These are phyloP conservation scores for Diplodia scrobiculata DNA, from an alignment of 2,329 filamentous ascomycete genomes.

Conservation along the genomic window DNA sequence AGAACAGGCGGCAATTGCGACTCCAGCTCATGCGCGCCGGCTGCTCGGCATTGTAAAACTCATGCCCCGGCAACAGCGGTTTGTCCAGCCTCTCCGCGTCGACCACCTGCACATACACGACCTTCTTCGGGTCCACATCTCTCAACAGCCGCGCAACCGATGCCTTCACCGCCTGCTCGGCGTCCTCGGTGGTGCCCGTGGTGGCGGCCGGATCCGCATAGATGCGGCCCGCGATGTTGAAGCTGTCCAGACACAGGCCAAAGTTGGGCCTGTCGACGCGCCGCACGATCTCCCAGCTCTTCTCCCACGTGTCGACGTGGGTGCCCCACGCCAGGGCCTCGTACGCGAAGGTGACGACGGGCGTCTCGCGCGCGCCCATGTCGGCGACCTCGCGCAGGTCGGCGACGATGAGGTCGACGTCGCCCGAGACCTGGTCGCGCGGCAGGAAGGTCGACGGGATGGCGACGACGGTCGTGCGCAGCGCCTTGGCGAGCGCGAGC, in stretches of 20 bases:
- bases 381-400: slow-evolving; percentile 69
- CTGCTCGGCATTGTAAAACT: slow-evolving; percentile 61
- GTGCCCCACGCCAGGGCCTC: slow-evolving; percentile 75
- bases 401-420: slow-evolving; percentile 59
- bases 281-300: slow-evolving; percentile 67
- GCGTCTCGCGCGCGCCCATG: slow-evolving; percentile 60
- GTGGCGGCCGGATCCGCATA: slow-evolving; percentile 67
- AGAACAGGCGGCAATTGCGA: slow-evolving; percentile 70
- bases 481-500: slow-evolving; percentile 65
- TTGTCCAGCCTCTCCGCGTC: slow-evolving; percentile 66
- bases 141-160: slow-evolving; percentile 60
- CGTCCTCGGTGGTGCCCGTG: slow-evolving; percentile 57
- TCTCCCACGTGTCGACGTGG: slow-evolving; percentile 70
- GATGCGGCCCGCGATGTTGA: slow-evolving; percentile 72
- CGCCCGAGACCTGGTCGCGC: slow-evolving; percentile 53
- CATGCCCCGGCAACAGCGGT: slow-evolving; percentile 61
- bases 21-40: slow-evolving; percentile 75
- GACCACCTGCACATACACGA: slow-evolving; percentile 77
- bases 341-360: slow-evolving; percentile 64
- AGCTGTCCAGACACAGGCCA: slow-evolving; percentile 75
- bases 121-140: slow-evolving; percentile 62
- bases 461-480: slow-evolving; percentile 71
- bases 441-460: slow-evolving; percentile 72
- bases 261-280: slow-evolving; percentile 70
- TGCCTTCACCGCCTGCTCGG: slow-evolving; percentile 57